A percentile compares a stretch with the other conserved stretches of the same genome.
Conservation (phyloP, 2,329 filamentous ascomycete species). For the Paecilomyces fulvus region DNA sequence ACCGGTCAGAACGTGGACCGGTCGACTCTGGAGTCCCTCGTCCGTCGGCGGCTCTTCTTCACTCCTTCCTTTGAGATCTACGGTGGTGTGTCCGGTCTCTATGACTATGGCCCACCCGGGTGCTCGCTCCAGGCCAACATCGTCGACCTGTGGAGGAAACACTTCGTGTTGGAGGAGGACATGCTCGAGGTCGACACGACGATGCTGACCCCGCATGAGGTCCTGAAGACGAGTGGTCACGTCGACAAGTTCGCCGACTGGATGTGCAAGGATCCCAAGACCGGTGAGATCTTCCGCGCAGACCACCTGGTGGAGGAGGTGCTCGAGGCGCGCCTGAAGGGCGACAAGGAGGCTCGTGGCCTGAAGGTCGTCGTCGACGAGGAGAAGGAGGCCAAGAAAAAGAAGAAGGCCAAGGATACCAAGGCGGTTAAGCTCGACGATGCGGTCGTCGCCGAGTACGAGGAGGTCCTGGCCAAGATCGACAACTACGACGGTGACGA, state of each 20-base stretch:
- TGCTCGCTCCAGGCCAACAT: conserved; percentile 82
- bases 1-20: conserved; percentile 88
- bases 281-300: conserved; percentile 88
- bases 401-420: conserved; percentile 70
- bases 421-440: conserved; percentile 82
- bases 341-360: conserved; percentile 86
- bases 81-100: conserved; percentile 77
- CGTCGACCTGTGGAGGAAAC: conserved; percentile 81
- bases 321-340: conserved; percentile 76
- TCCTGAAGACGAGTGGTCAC: conserved; percentile 92
- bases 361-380: conserved; percentile 59
- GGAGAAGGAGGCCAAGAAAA: conserved; percentile 79
- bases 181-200: conserved; percentile 95
- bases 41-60: conserved; percentile 85
- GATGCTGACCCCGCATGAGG: conserved; percentile 83
- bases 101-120: conserved; percentile 87
- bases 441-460: conserved; percentile 76
- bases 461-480: conserved; percentile 83
- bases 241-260: conserved; percentile 97
- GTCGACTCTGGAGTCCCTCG: conserved; percentile 69
- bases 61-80: conserved; percentile 96
- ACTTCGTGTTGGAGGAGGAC: conserved; percentile 87
- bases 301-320: conserved; percentile 96
- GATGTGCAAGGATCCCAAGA: conserved; percentile 99
- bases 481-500: conserved; percentile 89